Evolutionary conservation across 2,329 filamentous ascomycete species (phyloP).

Genomic region (Trichoderma sp.): DNA sequence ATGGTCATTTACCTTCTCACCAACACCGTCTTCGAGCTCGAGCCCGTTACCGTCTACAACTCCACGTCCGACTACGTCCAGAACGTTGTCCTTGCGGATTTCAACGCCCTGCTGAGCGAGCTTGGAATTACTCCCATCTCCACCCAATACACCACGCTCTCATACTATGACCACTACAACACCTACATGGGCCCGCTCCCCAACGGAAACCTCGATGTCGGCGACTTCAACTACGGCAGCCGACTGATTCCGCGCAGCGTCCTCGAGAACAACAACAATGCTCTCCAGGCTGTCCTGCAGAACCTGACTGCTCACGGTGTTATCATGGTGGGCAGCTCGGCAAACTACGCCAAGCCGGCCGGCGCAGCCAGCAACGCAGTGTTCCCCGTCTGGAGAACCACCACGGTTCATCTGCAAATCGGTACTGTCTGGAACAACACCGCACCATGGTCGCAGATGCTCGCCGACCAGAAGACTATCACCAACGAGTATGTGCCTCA

Average conservation of each 20-base stretch:
- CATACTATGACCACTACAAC: slow-evolving; percentile 31
- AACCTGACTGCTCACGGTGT: slow-evolving; percentile 31
- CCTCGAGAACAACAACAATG: slow-evolving; percentile 25
- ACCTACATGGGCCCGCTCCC: slow-evolving; percentile 37
- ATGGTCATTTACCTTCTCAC: slow-evolving; percentile 45
- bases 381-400: slow-evolving; percentile 40
- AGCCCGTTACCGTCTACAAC: slow-evolving; percentile 44
- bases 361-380: slow-evolving; percentile 32
- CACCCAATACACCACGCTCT: slow-evolving; percentile 30
- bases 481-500: slow-evolving; percentile 28
- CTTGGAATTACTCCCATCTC: slow-evolving; percentile 27
- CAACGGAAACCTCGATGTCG: slow-evolving; percentile 32
- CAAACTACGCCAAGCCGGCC: slow-evolving; percentile 1
- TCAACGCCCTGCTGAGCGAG: slow-evolving; percentile 31
- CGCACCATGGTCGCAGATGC: slow-evolving; percentile 29
- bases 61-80: slow-evolving; percentile 39
- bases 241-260: slow-evolving; percentile 42
- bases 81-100: slow-evolving; percentile 40
- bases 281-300: slow-evolving; percentile 26
- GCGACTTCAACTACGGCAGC: slow-evolving; percentile 35
- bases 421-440: slow-evolving; percentile 29
- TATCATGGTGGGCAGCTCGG: slow-evolving; percentile 23
- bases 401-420: slow-evolving; percentile 32
- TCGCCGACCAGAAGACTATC: slow-evolving; percentile 31
- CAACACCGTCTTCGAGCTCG: slow-evolving; percentile 41